Percentiles rank a stretch among this genome's conserved stretches.
These are phyloP conservation scores for Oleoguttula mirabilis DNA, from an alignment of 495 filamentous ascomycete species.

Conservation along the genomic window DNA sequence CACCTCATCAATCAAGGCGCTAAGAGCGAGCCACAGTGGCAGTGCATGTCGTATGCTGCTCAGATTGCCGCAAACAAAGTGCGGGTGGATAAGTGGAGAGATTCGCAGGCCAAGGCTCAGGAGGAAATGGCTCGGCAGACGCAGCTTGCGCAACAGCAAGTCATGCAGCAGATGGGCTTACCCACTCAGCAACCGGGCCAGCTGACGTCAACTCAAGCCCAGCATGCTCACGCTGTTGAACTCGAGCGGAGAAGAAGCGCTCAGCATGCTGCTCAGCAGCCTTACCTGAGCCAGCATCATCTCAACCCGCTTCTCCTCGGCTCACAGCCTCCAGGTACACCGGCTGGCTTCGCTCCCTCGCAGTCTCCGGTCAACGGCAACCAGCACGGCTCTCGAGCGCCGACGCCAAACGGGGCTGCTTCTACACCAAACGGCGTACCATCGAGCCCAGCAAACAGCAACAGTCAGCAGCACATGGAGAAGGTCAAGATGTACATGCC, in stretches of 20 bases:
- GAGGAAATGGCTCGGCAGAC: conserved; percentile 14
- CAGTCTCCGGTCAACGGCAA: not conserved
- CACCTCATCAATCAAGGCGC: conserved; percentile 17
- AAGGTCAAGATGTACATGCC: conserved; percentile 2
- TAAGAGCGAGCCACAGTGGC: conserved; percentile 10
- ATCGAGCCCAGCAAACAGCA: not conserved
- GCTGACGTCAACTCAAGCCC: not conserved
- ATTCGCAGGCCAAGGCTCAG: conserved; percentile 3
- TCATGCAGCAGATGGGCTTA: conserved; percentile 14
- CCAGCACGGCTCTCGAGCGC: not conserved
- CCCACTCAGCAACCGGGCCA: not conserved
- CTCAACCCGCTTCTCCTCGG: conserved; percentile 4
- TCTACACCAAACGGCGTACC: not conserved
- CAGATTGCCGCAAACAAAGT: conserved; percentile 16
- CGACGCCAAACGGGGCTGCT: not conserved
- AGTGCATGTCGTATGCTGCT: conserved; percentile 16
- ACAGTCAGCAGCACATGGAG: conserved; percentile 3
- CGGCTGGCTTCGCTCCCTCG: not conserved
- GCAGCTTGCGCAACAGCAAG: conserved; percentile 12
- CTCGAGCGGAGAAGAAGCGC: conserved; percentile 2
- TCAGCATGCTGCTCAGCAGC: conserved; percentile 7
- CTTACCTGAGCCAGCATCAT: conserved; percentile 6
- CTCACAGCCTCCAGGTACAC: conserved; percentile 2
- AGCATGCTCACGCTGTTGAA: conserved; percentile 4
- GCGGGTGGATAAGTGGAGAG: conserved; percentile 12